Percentiles rank a stretch among this genome's conserved stretches.
phyloP scores from a whole-genome alignment of 1,284 basidiomycete species.

The Tylopilus orsonianus region DNA sequence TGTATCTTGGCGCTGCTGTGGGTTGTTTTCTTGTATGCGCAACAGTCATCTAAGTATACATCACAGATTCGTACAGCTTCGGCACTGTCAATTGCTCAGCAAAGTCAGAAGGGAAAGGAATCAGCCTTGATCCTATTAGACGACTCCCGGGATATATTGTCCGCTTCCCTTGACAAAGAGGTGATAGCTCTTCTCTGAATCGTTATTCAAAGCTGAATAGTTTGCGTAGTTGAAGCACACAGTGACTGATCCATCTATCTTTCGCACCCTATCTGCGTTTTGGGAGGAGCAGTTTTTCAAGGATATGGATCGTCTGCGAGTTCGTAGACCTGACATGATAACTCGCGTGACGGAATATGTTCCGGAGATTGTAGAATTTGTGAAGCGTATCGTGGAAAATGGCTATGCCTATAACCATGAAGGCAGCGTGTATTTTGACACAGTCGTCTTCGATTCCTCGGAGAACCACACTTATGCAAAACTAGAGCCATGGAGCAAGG shows the following conservation, averaged over 20 bases:
- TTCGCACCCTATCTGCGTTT: conserved; percentile 79
- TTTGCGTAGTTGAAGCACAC: conserved; percentile 66
- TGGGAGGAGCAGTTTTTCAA: conserved; percentile 93
- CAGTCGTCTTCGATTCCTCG: conserved; percentile 79
- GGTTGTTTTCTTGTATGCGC: conserved; percentile 30
- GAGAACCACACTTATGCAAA: conserved; percentile 87
- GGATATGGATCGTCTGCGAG: conserved; percentile 88
- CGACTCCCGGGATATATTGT: conserved; percentile 74
- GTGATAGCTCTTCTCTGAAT: conserved; percentile 39
- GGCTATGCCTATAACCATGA: conserved; percentile 90
- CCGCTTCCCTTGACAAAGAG: conserved; percentile 73
- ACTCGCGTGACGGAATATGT: conserved; percentile 98
- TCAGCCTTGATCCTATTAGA: conserved; percentile 68
- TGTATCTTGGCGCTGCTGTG: conserved; percentile 80
- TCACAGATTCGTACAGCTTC: conserved; percentile 51
- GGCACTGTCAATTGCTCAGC: conserved; percentile 49
- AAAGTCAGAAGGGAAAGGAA: conserved; percentile 42
- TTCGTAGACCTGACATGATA: conserved; percentile 86
- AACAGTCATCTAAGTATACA: conserved; percentile 17
- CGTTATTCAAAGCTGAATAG: conserved; percentile 8
- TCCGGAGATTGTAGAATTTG: conserved; percentile 90
- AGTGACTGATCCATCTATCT: conserved; percentile 86
- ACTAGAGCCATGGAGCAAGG: conserved; percentile 93
- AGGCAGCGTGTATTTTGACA: conserved; percentile 96
- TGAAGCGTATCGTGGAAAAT: conserved; percentile 83